Evolutionary conservation across 805 yeast genomes (phyloP).

Genomic region (Priceomyces medius): DNA sequence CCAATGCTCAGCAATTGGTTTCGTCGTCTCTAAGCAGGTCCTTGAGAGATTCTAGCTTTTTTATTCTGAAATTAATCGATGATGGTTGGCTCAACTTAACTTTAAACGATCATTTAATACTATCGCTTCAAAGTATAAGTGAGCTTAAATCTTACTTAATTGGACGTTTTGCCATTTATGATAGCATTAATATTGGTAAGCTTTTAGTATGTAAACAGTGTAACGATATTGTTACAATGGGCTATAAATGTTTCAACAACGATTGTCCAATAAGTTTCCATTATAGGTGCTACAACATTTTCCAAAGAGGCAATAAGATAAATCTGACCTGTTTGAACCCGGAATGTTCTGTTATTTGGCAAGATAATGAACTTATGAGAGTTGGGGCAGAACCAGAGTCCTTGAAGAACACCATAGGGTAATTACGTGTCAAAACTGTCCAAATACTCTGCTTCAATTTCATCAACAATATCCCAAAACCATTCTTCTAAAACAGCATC

Average conservation of each 20-base stretch:
- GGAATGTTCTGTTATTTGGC: constrained; percentile 2
- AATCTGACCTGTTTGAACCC: constrained; percentile 1
- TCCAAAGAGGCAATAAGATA: constrained; percentile 24
- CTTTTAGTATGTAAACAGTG: constrained; percentile 51
- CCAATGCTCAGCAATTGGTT: constrained; percentile 33
- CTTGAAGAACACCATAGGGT: constrained; percentile 24
- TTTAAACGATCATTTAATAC: constrained; percentile 29
- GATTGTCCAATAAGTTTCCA: constrained; percentile 47
- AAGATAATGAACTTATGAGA: constrained; percentile 9
- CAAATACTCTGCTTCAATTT: constrained; percentile 62
- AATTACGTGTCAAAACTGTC: constrained; percentile 39
- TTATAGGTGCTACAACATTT: constrained; percentile 45
- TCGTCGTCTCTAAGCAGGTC: constrained; percentile 25
- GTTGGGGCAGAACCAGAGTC: constrained; percentile 26
- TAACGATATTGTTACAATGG: constrained; percentile 52
- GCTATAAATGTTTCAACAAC: constrained; percentile 38
- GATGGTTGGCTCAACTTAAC: constrained; percentile 54
- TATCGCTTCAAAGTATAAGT: constrained; percentile 42
- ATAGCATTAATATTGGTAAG: constrained; percentile 28
- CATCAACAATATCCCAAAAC: constrained; percentile 82
- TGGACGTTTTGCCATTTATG: constrained; percentile 41
- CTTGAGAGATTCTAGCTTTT: constrained; percentile 35
- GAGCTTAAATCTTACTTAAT: constrained; percentile 48
- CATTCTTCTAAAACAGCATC: constrained; percentile 78
- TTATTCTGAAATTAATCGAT: constrained; percentile 41